Conservation (phyloP, 1,139 yeast species). For the Yamadazyma diospyri region DNA sequence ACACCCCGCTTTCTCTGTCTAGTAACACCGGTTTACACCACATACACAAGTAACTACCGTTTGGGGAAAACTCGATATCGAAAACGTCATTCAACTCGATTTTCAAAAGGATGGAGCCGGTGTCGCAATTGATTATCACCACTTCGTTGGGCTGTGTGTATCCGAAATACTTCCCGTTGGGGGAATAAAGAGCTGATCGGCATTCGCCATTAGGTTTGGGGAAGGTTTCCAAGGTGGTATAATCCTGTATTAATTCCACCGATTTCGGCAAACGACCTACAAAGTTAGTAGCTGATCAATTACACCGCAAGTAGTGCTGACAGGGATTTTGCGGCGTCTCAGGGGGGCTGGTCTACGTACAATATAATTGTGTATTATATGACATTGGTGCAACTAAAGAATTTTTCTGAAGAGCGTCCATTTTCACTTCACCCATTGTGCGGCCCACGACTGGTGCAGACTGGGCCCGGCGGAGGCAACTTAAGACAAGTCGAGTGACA, state of each 20-base stretch:
- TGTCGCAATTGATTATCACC: constrained; percentile 45
- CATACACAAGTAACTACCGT: constrained; percentile 78
- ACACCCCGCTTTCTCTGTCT: constrained; percentile 60
- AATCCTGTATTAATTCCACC: constrained; percentile 56
- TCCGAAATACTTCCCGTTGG: constrained; percentile 56
- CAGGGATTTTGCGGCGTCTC: background rate
- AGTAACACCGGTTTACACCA: constrained; percentile 85
- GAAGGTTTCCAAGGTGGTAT: constrained; percentile 31
- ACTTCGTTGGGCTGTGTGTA: constrained; percentile 56
- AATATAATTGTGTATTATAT: constrained; percentile 38
- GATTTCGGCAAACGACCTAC: constrained; percentile 61
- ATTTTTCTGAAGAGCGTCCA: constrained; percentile 10
- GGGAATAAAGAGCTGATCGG: constrained; percentile 46
- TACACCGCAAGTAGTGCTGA: too few relatives aligned
- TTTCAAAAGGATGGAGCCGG: constrained; percentile 28
- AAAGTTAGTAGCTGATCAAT: constrained; percentile 1
- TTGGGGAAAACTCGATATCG: constrained; percentile 83
- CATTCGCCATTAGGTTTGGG: constrained; percentile 41
- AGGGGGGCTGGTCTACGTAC: constrained; percentile 23
- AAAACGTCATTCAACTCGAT: constrained; percentile 61
- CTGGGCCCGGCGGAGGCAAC: too few relatives aligned
- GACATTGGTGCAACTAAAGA: constrained; percentile 25
- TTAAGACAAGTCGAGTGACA: too few relatives aligned
- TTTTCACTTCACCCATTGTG: constrained; percentile 1
- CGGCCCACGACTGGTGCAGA: constrained; percentile 1